Conservation (phyloP, 768 basidiomycete species). For the Leucocoprinus birnbaumii region DNA sequence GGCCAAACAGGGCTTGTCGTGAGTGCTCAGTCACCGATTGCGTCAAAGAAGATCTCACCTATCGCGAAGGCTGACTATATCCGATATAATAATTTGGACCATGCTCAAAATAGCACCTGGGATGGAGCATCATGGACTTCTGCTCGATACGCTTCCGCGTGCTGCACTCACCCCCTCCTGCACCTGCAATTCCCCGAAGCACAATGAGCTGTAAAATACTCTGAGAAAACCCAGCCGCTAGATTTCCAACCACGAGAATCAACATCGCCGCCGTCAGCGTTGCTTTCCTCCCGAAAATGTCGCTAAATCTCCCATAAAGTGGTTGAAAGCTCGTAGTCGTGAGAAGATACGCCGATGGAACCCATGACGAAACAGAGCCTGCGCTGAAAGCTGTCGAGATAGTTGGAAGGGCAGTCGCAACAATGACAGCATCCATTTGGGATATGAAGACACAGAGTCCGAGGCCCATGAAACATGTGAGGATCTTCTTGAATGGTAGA, state of each 20-base stretch:
- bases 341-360: conserved; percentile 68
- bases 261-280: conserved; percentile 54
- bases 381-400: conserved; percentile 66
- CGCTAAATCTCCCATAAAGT: conserved; percentile 58
- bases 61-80: conserved; percentile 68
- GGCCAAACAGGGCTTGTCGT: background rate
- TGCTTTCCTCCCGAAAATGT: conserved; percentile 66
- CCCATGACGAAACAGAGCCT: conserved; percentile 64
- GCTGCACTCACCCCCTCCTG: conserved; percentile 49
- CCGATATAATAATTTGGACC: conserved; percentile 69
- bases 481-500: conserved; percentile 59
- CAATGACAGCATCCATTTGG: conserved; percentile 67
- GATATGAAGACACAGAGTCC: conserved; percentile 60
- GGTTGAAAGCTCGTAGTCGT: conserved; percentile 66
- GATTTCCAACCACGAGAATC: conserved; percentile 62
- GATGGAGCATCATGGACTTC: background rate
- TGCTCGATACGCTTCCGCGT: background rate
- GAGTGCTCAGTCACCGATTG: no score
- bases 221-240: conserved; percentile 62
- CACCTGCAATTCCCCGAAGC: conserved; percentile 64
- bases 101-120: conserved; percentile 62
- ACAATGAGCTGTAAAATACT: conserved; percentile 67
- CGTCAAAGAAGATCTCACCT: conserved; percentile 31
- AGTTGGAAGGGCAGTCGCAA: conserved; percentile 73
- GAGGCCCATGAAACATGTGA: conserved; percentile 61